phyloP scores from a whole-genome alignment of 2,329 filamentous ascomycete genomes.

The Incumbomyces lentus region DNA sequence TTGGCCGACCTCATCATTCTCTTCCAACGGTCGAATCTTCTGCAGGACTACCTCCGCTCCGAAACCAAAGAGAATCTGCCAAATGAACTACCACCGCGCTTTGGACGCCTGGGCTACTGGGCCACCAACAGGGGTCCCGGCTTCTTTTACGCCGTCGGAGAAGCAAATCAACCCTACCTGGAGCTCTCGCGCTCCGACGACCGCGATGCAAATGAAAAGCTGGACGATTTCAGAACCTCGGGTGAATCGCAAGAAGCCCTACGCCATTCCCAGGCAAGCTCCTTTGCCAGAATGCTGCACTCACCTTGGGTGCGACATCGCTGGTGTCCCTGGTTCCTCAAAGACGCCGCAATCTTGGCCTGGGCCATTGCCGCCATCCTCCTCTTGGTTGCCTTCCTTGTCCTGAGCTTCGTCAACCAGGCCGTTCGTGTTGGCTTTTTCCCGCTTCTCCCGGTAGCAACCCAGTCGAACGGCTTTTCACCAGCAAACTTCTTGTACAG shows the following conservation, averaged over 20 bases:
- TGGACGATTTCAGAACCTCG: conserved; percentile 17
- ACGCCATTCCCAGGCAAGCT: conserved; percentile 30
- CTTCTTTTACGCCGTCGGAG: conserved; percentile 72
- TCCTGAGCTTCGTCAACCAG: conserved; percentile 66
- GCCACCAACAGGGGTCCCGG: conserved; percentile 54
- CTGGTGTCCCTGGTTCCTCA: conserved; percentile 69
- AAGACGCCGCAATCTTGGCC: conserved; percentile 52
- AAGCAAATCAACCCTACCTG: conserved; percentile 43
- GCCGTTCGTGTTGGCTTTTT: conserved; percentile 60
- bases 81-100: conserved; percentile 45
- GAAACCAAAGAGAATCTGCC: conserved; percentile 44
- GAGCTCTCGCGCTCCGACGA: conserved; percentile 41
- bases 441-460: conserved; percentile 54
- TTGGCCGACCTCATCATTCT: conserved; percentile 72
- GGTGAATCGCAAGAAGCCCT: conserved; percentile 31
- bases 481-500: conserved; percentile 79
- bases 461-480: conserved; percentile 60
- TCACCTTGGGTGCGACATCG: conserved; percentile 48
- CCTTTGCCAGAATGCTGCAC: conserved; percentile 42
- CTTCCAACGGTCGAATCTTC: conserved; percentile 68
- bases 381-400: conserved; percentile 59
- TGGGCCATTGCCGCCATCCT: conserved; percentile 52
- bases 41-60: conserved; percentile 59
- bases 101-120: conserved; percentile 80
- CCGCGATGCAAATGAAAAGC: conserved; percentile 32